phyloP scores from a whole-genome alignment of 345 rosid genomes.

The Cardamine chenopodiifolia region DNA sequence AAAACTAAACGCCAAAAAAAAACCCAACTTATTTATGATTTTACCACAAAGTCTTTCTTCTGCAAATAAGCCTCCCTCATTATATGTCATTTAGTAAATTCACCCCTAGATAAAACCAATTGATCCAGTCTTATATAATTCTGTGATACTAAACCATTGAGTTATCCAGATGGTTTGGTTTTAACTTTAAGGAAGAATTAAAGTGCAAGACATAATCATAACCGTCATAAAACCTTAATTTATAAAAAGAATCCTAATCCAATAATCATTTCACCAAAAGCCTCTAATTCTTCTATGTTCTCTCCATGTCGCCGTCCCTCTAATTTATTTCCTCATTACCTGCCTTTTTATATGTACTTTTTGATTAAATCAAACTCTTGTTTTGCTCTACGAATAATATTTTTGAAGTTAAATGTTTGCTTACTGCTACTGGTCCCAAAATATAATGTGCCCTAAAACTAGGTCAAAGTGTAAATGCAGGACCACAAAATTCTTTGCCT shows the following conservation, averaged over 20 bases:
- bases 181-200: conserved; percentile 37
- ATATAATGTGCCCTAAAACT: conserved; percentile 29
- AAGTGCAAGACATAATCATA: conserved; percentile 66
- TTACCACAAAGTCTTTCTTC: background rate
- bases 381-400: conserved; percentile 28
- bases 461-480: conserved; percentile 29
- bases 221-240: conserved; percentile 49
- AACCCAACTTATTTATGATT: background rate
- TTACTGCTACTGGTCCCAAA: conserved; percentile 39
- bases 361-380: conserved; percentile 30
- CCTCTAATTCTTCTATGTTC: conserved; percentile 17
- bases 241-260: conserved; percentile 39
- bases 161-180: conserved; percentile 24
- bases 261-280: conserved; percentile 34
- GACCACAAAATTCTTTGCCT: conserved; percentile 37
- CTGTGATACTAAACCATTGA: background rate
- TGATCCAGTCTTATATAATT: background rate
- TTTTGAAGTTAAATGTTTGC: conserved; percentile 23
- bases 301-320: conserved; percentile 32
- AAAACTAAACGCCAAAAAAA: too few relatives aligned
- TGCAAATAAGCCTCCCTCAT: background rate
- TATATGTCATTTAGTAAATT: background rate
- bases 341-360: conserved; percentile 9
- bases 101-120: background rate
- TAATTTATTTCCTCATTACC: conserved; percentile 6